Evolutionary conservation across 1,139 yeast genomes (phyloP).

Genomic region (Zygoascus meyerae): DNA sequence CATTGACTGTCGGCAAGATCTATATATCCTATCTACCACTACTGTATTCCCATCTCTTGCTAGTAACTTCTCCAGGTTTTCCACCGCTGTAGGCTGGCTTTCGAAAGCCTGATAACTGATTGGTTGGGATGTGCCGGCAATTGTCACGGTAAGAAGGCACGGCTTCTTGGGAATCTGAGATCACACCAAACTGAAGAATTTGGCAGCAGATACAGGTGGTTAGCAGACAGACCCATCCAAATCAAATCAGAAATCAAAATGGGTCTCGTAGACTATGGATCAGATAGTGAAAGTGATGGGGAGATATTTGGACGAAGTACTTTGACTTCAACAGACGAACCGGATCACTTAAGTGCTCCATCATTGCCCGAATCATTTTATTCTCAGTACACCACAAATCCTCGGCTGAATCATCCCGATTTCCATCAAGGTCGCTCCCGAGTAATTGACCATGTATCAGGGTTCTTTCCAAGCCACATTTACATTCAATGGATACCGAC

Average conservation of each 20-base stretch:
- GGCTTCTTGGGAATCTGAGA: too few relatives aligned
- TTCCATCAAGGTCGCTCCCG: constrained; percentile 29
- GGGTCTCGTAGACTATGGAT: constrained; percentile 15
- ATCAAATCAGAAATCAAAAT: background rate
- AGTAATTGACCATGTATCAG: constrained; percentile 26
- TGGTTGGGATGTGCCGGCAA: background rate
- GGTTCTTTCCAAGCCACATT: constrained; percentile 34
- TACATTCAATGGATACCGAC: constrained; percentile 31
- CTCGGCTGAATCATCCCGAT: constrained; percentile 22
- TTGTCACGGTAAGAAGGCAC: background rate
- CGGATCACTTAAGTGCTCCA: constrained; percentile 14
- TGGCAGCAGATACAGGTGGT: too few relatives aligned
- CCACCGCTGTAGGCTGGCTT: background rate
- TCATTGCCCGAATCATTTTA: constrained; percentile 28
- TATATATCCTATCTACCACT: too few relatives aligned
- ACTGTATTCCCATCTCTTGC: background rate
- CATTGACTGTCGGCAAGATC: too few relatives aligned
- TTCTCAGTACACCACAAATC: constrained; percentile 26
- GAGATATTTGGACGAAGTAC: background rate
- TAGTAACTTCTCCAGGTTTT: background rate
- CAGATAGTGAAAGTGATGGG: constrained; percentile 13
- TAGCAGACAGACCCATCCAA: background rate
- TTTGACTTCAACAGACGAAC: background rate
- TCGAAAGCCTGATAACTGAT: background rate
- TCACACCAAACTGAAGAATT: too few relatives aligned